Conservation (phyloP, 1,139 yeast species). For the Taphrina communis region DNA sequence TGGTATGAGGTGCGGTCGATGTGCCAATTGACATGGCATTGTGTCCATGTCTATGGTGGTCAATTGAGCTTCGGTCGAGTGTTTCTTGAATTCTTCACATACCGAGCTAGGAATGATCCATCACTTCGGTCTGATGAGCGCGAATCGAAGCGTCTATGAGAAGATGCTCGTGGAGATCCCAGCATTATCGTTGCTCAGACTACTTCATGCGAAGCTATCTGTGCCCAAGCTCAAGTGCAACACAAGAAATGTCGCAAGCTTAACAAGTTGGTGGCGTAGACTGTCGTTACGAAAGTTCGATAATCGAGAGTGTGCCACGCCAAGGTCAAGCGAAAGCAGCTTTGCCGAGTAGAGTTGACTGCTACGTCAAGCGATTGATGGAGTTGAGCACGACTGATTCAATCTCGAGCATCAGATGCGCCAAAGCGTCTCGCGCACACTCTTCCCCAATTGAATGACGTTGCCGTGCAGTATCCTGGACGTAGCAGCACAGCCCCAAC, state of each 20-base stretch:
- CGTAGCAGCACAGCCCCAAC: too few species aligned
- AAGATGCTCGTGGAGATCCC: constrained; percentile 1
- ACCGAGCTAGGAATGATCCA: constrained; percentile 7
- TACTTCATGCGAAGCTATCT: not conserved
- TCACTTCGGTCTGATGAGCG: not conserved
- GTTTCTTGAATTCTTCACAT: not conserved
- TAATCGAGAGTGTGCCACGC: too few species aligned
- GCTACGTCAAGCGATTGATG: too few species aligned
- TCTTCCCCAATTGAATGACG: too few species aligned
- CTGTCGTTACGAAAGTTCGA: not conserved
- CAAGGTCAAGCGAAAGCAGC: too few species aligned
- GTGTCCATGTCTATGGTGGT: constrained; percentile 7
- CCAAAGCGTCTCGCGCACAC: too few species aligned
- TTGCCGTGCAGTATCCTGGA: too few species aligned
- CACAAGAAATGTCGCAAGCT: not conserved
- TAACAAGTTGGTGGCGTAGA: not conserved
- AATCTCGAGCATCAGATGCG: too few species aligned
- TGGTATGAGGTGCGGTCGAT: not conserved
- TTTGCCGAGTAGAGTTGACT: too few species aligned
- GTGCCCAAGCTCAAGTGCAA: not conserved
- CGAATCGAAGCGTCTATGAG: constrained; percentile 5
- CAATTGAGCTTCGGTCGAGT: not conserved
- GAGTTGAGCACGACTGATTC: too few species aligned
- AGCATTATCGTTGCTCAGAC: not conserved
- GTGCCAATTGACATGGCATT: constrained; percentile 4